phyloP scores from a whole-genome alignment of 306 rosid genomes.

The Echinosophora koreensis region DNA sequence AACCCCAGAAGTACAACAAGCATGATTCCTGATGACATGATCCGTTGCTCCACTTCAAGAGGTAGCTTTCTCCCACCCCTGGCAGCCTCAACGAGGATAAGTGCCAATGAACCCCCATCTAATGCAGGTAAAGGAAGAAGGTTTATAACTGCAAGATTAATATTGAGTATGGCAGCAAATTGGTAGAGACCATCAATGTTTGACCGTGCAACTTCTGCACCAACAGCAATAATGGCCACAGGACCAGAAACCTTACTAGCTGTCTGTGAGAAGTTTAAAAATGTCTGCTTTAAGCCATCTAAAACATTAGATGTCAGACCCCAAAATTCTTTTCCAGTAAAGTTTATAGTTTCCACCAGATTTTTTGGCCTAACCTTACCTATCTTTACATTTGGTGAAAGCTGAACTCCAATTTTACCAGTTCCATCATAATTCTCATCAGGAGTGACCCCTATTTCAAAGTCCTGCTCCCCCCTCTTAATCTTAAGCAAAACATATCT shows the following conservation, averaged over 20 bases:
- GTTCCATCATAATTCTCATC: conserved; percentile 92
- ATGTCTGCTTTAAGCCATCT: conserved; percentile 82
- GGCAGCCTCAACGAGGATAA: conserved; percentile 86
- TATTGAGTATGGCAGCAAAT: conserved; percentile 86
- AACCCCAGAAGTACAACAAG: conserved; percentile 83
- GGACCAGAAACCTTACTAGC: conserved; percentile 97
- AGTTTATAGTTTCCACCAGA: conserved; percentile 63
- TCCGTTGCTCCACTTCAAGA: conserved; percentile 87
- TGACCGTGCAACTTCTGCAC: conserved; percentile 94
- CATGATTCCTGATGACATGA: conserved; percentile 92
- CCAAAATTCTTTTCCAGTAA: conserved; percentile 77
- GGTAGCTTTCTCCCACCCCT: conserved; percentile 97
- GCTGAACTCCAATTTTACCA: conserved; percentile 95
- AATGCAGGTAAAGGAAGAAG: conserved; percentile 94
- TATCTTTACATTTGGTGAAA: conserved; percentile 84
- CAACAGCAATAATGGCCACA: conserved; percentile 92
- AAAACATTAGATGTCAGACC: conserved; percentile 76
- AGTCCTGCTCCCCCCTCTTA: conserved; percentile 69
- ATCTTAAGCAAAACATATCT: conserved; percentile 77
- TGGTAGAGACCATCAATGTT: conserved; percentile 86
- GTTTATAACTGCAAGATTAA: conserved; percentile 88
- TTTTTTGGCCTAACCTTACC: conserved; percentile 66
- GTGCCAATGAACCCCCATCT: conserved; percentile 90
- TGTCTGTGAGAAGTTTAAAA: conserved; percentile 82
- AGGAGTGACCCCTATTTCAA: conserved; percentile 79